phyloP scores from a whole-genome alignment of 1,284 basidiomycete genomes.

The Leccinum pachyderme region DNA sequence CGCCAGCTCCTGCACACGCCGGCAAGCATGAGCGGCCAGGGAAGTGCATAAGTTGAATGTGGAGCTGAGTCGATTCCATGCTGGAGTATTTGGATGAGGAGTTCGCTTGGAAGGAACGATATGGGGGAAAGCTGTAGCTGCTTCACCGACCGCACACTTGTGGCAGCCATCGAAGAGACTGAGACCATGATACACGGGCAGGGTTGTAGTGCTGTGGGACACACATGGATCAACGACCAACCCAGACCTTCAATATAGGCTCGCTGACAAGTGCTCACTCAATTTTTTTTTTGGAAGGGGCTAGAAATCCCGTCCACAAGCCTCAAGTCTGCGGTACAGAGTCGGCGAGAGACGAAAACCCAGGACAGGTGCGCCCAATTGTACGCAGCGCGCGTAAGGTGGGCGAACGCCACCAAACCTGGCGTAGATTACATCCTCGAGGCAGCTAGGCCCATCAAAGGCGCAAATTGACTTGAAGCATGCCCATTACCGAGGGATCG shows the following conservation, averaged over 20 bases:
- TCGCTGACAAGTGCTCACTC: not conserved
- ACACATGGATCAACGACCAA: not conserved
- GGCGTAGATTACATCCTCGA: not conserved
- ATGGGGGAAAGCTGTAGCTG: constrained; percentile 16
- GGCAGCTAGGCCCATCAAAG: not conserved
- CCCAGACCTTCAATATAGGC: not conserved
- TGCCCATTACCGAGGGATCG: not conserved
- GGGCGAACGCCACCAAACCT: not conserved
- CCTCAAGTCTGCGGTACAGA: not conserved
- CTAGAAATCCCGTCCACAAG: not conserved
- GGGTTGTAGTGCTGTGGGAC: not conserved
- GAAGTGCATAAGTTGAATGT: constrained; percentile 1
- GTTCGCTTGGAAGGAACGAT: constrained; percentile 18
- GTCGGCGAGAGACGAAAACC: not conserved
- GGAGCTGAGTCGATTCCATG: constrained; percentile 6
- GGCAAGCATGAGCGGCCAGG: constrained; percentile 2
- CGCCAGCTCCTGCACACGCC: constrained; percentile 22
- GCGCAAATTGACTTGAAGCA: not conserved
- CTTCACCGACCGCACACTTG: not conserved
- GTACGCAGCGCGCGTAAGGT: not conserved
- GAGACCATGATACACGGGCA: not conserved
- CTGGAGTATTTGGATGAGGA: constrained; percentile 18
- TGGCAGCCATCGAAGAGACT: not conserved
- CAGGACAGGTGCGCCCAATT: not conserved
- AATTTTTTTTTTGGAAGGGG: not conserved